Conservation (phyloP, 148 eudicot species). For the Oxyria digyna region DNA sequence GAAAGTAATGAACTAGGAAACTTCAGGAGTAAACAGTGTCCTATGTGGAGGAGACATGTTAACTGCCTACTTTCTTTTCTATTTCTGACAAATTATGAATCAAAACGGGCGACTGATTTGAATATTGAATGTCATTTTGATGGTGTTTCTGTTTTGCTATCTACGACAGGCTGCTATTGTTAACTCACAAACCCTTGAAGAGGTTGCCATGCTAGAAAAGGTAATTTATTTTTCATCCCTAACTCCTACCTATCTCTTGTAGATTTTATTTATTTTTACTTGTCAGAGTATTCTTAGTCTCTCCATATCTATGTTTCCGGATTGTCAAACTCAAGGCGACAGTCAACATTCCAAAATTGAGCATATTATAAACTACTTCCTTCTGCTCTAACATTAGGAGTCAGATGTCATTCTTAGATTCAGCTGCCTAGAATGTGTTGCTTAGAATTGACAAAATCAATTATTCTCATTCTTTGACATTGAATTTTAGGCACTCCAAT, state of each 20-base stretch:
- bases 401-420: background rate
- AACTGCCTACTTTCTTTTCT: background rate
- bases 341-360: background rate
- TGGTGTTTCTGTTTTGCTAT: background rate
- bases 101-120: background rate
- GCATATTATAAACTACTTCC: background rate
- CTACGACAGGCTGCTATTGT: conserved; percentile 90
- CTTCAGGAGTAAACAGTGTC: background rate
- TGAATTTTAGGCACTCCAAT: conserved; percentile 48
- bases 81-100: background rate
- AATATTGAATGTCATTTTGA: background rate
- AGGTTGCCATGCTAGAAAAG: conserved; percentile 98
- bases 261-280: background rate
- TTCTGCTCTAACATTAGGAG: background rate
- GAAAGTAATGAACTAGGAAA: background rate
- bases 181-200: conserved; percentile 96
- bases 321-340: too few species aligned
- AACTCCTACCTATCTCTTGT: background rate
- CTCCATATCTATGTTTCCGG: too few species aligned
- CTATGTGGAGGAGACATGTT: background rate
- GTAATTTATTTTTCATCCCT: conserved; percentile 21
- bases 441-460: background rate
- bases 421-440: background rate
- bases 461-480: background rate
- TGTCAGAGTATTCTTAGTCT: background rate